Conservation (phyloP, 306 rosid genomes). For the Pachyrhizus erosus region DNA sequence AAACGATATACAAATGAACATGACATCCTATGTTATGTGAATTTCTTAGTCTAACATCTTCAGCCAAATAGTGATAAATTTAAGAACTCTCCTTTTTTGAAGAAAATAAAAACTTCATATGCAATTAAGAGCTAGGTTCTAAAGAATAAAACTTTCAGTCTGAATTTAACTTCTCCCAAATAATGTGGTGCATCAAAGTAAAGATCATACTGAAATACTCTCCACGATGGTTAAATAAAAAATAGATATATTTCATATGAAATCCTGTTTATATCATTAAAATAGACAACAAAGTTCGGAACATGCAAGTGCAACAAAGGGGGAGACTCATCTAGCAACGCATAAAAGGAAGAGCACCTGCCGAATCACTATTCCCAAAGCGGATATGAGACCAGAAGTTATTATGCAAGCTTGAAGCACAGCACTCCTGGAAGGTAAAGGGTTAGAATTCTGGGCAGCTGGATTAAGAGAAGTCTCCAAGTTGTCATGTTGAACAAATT, state of each 20-base stretch:
- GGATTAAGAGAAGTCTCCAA: conserved; percentile 51
- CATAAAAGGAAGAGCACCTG: conserved; percentile 60
- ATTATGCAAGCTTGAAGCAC: conserved; percentile 85
- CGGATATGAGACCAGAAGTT: conserved; percentile 81
- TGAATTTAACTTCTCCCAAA: conserved; percentile 20
- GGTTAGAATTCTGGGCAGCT: conserved; percentile 44
- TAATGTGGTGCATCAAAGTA: conserved; percentile 20
- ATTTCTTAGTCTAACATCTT: conserved; percentile 17
- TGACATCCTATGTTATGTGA: conserved; percentile 24
- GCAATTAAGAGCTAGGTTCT: conserved; percentile 26
- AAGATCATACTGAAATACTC: not conserved
- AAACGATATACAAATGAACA: conserved; percentile 23
- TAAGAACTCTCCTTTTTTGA: not conserved
- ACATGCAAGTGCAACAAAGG: not conserved
- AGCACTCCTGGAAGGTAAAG: conserved; percentile 61
- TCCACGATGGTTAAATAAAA: conserved; percentile 8
- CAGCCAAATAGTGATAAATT: conserved; percentile 6
- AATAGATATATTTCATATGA: not conserved
- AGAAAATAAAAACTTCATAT: not conserved
- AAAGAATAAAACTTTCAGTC: conserved; percentile 26
- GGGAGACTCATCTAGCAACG: conserved; percentile 7
- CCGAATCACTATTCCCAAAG: conserved; percentile 68
- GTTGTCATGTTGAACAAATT: conserved; percentile 51
- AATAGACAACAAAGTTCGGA: not conserved
- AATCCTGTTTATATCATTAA: conserved; percentile 28